phyloP scores from a whole-genome alignment of 768 basidiomycete species.

The Leccinum subtestaceum region DNA sequence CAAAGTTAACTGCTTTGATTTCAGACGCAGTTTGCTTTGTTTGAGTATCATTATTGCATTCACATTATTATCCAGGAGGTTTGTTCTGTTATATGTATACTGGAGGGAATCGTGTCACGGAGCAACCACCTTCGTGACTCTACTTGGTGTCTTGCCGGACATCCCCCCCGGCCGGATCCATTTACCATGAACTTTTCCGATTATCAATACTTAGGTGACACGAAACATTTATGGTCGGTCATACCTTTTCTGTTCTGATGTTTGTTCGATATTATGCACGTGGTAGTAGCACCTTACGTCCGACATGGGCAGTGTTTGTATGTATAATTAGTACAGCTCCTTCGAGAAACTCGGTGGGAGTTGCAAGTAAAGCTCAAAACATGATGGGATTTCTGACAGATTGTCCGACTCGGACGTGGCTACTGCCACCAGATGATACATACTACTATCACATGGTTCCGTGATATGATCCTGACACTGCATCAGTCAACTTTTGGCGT shows the following conservation, averaged over 20 bases:
- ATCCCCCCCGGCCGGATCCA: too few relatives aligned
- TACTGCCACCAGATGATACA: not conserved
- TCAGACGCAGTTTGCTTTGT: not conserved
- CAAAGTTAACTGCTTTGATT: constrained; percentile 37
- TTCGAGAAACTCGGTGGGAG: not conserved
- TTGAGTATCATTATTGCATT: constrained; percentile 23
- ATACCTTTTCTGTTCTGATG: not conserved
- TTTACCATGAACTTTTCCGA: too few relatives aligned
- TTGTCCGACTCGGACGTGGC: not conserved
- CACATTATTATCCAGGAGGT: not conserved
- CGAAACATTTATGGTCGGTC: not conserved
- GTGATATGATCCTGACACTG: not conserved
- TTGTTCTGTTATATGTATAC: not conserved
- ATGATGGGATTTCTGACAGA: not conserved
- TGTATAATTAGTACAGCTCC: not conserved
- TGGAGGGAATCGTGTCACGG: not conserved
- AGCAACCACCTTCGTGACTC: too few relatives aligned
- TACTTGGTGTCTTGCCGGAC: too few relatives aligned
- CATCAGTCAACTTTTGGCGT: not conserved
- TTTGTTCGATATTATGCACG: not conserved
- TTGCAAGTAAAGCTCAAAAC: not conserved
- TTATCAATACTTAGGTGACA: too few relatives aligned
- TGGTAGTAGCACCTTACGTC: not conserved
- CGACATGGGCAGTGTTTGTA: not conserved
- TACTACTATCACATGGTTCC: not conserved